These are phyloP conservation scores for Talaromyces sp. DNA, from an alignment of 2,329 filamentous ascomycete genomes.

Conservation along the genomic window DNA sequence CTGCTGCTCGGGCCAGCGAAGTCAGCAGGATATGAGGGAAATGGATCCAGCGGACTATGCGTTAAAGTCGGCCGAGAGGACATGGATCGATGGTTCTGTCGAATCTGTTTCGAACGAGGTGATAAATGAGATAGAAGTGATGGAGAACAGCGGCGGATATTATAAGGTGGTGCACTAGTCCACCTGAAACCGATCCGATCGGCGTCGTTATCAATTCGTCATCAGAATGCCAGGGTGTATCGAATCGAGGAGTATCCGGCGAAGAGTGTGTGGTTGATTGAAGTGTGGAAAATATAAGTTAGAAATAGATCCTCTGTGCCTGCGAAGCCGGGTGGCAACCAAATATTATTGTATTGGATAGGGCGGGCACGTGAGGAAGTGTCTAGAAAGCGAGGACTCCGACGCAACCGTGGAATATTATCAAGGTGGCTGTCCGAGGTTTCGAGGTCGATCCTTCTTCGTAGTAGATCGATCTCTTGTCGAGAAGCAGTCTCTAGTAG, in stretches of 20 bases:
- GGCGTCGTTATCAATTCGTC: neutral
- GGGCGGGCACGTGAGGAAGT: slow-evolving; percentile 7
- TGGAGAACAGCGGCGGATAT: neutral
- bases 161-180: neutral
- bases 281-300: neutral
- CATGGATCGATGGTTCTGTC: neutral
- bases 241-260: neutral
- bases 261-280: neutral
- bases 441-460: neutral
- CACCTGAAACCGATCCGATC: neutral
- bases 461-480: neutral
- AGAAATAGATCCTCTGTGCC: neutral
- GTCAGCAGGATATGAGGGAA: slow-evolving; percentile 4
- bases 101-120: neutral
- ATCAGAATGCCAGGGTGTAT: slow-evolving; percentile 1
- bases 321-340: neutral
- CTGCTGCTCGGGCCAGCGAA: slow-evolving; percentile 9
- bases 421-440: neutral
- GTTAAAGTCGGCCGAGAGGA: neutral
- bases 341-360: neutral
- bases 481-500: neutral
- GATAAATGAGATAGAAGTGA: neutral
- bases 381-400: neutral
- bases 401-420: neutral
- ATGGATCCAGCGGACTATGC: neutral